Evolutionary conservation across 169 alveolate species (phyloP).

Genomic region (Miamiensis avidus): DNA sequence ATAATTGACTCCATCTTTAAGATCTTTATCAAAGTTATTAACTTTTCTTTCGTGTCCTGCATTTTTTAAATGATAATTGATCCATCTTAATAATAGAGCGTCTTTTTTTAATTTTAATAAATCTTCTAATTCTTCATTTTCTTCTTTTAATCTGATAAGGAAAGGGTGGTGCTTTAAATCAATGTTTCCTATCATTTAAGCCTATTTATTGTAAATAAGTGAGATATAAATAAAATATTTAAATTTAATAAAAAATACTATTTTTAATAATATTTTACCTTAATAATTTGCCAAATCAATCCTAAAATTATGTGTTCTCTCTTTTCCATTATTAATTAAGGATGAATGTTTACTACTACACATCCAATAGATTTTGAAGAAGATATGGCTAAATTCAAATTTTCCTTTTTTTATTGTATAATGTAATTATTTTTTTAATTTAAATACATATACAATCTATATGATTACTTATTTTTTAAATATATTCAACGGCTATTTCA

Average conservation of each 20-base stretch:
- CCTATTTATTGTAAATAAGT: constrained; percentile 16
- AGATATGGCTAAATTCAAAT: constrained; percentile 76
- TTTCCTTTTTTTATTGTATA: constrained; percentile 44
- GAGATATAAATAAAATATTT: too few relatives aligned
- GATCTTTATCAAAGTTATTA: constrained; percentile 64
- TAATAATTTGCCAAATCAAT: constrained; percentile 76
- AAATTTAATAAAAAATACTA: background rate
- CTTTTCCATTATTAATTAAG: constrained; percentile 70
- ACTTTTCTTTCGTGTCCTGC: constrained; percentile 66
- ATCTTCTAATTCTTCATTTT: constrained; percentile 77
- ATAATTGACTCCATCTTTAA: constrained; percentile 62
- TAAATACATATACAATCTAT: too few relatives aligned
- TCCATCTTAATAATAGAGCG: constrained; percentile 78
- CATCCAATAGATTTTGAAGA: constrained; percentile 83
- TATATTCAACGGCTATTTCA: constrained; percentile 63
- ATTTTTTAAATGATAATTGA: constrained; percentile 76
- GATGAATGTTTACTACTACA: constrained; percentile 56
- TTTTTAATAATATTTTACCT: constrained; percentile 20
- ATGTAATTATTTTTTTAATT: background rate
- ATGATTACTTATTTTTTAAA: constrained; percentile 46
- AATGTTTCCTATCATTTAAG: constrained; percentile 51
- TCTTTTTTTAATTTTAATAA: constrained; percentile 79
- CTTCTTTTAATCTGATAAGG: constrained; percentile 68
- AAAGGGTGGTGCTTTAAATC: constrained; percentile 77
- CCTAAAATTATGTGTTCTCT: constrained; percentile 77